Base-by-base conservation (phyloP, 768 basidiomycete species). In the Russula sp. region DNA sequence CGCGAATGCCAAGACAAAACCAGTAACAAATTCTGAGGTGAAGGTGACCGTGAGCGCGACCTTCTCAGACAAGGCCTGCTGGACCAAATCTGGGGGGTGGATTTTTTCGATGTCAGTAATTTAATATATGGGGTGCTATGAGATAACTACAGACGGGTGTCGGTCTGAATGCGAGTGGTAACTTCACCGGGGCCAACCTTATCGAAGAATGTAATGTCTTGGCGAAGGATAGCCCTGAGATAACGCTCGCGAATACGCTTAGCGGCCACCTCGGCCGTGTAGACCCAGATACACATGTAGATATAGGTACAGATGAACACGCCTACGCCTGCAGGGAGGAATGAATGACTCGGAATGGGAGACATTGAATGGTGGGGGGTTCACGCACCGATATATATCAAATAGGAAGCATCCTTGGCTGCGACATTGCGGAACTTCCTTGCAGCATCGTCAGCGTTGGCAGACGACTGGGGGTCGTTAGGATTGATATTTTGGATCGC, bases 61-160 rank as follows among this genome's bases (percentile, higher is more conserved):
- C 71, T 97, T 97, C 73, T 98, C 95, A 0, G 88, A 90, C 4
- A 91, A 89, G 34, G 92, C 94, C 73, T 93, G 89, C 69, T 97
- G 94, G 1, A 98, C 85, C 55, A 97, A 74, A 77, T 96, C 89
- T 91, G 45, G 40, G 10, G 8, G 6, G 27, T 6, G 31, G n/a
- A 6, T 35, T 4, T 2, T 54, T 42, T 49, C 47, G 27, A 31
- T 44, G 20, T 54, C 32, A 34, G 37, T 48, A 49, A n/a, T 35
- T 10, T 14, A 16, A 18, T 45, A 32, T 27, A 39, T 9, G n/a
- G 37, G 34, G 3, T 10, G 2, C 7, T 13, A 27, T 27, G 39
- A 47, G 42, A 22, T 18, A 22, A 35, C 56, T 27, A 77, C 84
- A 66, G 70, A 89, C 89, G 91, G 34, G 88, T 90, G 71, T 91